Conservation (phyloP, 2,329 filamentous ascomycete genomes). For the Hymenoscyphus infarciens region DNA sequence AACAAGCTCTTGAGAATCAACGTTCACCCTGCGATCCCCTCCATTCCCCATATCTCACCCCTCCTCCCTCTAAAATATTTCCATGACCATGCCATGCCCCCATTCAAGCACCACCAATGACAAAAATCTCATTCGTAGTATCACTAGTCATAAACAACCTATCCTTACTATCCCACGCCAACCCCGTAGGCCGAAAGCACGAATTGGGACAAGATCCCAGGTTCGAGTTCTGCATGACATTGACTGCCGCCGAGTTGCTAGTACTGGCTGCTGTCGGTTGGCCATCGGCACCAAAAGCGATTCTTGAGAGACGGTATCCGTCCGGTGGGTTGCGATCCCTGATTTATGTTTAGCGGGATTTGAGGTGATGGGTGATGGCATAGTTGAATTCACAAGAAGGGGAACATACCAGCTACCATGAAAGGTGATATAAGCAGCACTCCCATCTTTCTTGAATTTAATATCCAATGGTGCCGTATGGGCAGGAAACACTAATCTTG, state of each 20-base stretch:
- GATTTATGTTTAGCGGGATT: neutral
- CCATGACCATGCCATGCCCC: too few relatives aligned
- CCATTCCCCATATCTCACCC: too few relatives aligned
- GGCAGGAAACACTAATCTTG: constrained; percentile 58
- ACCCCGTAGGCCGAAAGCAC: constrained; percentile 62
- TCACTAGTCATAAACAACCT: constrained; percentile 24
- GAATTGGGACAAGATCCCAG: constrained; percentile 48
- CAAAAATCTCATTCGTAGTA: constrained; percentile 40
- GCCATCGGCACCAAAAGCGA: constrained; percentile 42
- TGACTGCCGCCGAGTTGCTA: constrained; percentile 37
- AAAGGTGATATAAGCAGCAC: constrained; percentile 59
- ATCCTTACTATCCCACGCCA: constrained; percentile 44
- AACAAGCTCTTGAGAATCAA: too few relatives aligned
- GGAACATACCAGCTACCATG: constrained; percentile 23
- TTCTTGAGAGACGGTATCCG: constrained; percentile 45
- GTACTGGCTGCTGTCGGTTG: constrained; percentile 37
- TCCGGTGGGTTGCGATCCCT: constrained; percentile 51
- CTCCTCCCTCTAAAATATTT: too few relatives aligned
- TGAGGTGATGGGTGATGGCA: neutral
- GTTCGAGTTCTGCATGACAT: constrained; percentile 53
- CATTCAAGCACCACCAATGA: constrained; percentile 51
- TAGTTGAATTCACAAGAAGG: neutral
- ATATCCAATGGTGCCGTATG: constrained; percentile 72
- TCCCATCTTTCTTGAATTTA: constrained; percentile 57
- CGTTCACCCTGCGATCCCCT: too few relatives aligned